Percentiles rank a stretch among this genome's conserved stretches.
Evolutionary conservation across 1,284 basidiomycete genomes (phyloP).

Genomic region (Xerocomus amazonicus): DNA sequence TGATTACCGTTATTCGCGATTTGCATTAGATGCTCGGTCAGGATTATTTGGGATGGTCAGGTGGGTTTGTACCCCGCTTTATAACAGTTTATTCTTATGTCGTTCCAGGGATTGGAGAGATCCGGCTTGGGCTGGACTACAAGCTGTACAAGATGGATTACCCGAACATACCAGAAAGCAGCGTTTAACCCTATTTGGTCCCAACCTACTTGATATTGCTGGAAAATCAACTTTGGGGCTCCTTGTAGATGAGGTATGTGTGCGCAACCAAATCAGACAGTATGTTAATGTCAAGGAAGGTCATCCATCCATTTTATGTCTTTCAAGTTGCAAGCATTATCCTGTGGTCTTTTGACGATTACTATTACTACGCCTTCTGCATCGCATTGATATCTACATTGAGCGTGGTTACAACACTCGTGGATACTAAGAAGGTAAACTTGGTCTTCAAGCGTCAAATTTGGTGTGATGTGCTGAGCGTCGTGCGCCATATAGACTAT

Average conservation of each 20-base stretch:
- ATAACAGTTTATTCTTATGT: conserved; percentile 6
- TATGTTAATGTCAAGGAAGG: conserved; percentile 19
- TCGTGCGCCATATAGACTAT: conserved; percentile 63
- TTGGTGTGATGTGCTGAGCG: conserved; percentile 10
- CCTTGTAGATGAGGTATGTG: conserved; percentile 82
- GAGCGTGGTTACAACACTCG: conserved; percentile 83
- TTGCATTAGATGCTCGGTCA: conserved; percentile 81
- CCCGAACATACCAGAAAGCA: conserved; percentile 55
- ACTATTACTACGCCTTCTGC: conserved; percentile 97
- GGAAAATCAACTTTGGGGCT: conserved; percentile 82
- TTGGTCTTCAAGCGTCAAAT: not conserved
- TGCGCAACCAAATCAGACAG: not conserved
- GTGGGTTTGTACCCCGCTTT: conserved; percentile 36
- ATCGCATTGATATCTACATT: conserved; percentile 90
- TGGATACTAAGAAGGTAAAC: conserved; percentile 87
- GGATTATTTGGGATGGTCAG: conserved; percentile 83
- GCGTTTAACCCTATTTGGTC: conserved; percentile 75
- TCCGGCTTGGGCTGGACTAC: conserved; percentile 65
- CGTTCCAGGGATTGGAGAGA: conserved; percentile 87
- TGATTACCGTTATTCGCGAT: conserved; percentile 88
- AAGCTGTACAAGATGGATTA: conserved; percentile 65
- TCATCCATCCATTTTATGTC: conserved; percentile 95
- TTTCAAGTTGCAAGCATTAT: conserved; percentile 97
- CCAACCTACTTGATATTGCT: conserved; percentile 89
- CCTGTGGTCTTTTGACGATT: conserved; percentile 93